Percentiles rank a stretch among this genome's conserved stretches.
Conservation (phyloP, 1,139 yeast genomes). For the Debaryomyces udenii region DNA sequence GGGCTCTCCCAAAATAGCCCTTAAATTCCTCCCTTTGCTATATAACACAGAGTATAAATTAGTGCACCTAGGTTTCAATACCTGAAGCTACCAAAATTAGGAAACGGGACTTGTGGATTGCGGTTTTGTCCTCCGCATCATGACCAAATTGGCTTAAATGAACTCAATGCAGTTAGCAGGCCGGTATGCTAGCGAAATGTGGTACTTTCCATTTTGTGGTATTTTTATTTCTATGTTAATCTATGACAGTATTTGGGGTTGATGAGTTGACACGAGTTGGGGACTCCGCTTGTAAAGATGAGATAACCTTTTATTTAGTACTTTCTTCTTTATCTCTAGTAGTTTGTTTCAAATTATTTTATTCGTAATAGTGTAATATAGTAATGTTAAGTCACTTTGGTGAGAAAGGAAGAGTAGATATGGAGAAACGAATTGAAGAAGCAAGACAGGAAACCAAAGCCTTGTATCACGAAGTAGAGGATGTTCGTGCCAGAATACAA, state of each 20-base stretch:
- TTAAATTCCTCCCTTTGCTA: not conserved
- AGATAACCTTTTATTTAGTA: not conserved
- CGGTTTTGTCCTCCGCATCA: too few relatives aligned
- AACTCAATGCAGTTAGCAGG: too few relatives aligned
- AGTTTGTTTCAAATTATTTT: conserved; percentile 2
- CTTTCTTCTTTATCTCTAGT: not conserved
- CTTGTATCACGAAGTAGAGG: conserved; percentile 53
- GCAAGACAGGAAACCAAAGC: conserved; percentile 52
- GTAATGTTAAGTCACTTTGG: conserved; percentile 3
- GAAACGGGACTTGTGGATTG: too few relatives aligned
- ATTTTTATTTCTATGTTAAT: not conserved
- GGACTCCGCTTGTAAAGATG: not conserved
- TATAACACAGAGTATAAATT: too few relatives aligned
- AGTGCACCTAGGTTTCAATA: too few relatives aligned
- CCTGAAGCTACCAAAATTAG: too few relatives aligned
- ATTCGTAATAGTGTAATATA: conserved; percentile 3
- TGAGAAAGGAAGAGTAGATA: conserved; percentile 2
- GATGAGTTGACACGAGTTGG: conserved; percentile 1
- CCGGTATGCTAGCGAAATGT: conserved; percentile 1
- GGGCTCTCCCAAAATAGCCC: too few relatives aligned
- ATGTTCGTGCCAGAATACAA: conserved; percentile 40
- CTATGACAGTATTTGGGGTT: conserved; percentile 4
- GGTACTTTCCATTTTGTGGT: conserved; percentile 8
- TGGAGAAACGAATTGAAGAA: conserved; percentile 26
- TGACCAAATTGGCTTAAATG: too few relatives aligned